Base-by-base conservation (phyloP, 129 eudicot species). In the Helichrysum umbraculigerum region DNA sequence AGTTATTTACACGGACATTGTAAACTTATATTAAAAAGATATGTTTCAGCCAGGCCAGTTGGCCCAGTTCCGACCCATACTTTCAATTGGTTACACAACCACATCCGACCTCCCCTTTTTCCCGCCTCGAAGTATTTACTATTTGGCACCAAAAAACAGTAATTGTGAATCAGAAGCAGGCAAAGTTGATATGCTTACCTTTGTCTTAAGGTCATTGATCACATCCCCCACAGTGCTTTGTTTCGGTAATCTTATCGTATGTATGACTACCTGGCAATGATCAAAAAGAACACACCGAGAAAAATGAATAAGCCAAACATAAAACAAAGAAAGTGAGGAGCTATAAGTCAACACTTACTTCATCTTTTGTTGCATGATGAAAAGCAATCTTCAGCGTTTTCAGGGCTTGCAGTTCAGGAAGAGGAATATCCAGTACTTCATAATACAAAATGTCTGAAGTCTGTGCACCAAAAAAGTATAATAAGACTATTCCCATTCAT, bases 141-240 rank as follows among this genome's bases (percentile, higher is more conserved):
- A 14, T 10, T 21, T 19, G 37, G 28, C 65, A 71, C n/a, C 28
- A 41, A 52, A 50, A 32, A 59, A 39, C 50, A 22, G 79, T 4
- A 54, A 41, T 41, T 3, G 47, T 41, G 47, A 41, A 41, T 9
- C 10, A 41, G 47, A 41, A 41, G 47, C 47, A 54, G 60, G 25
- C 20, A 67, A 11, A 72, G 32, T 35, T 6, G 50, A 25, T 66
- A 29, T 33, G 34, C 70, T 81, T 71, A 86, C 98, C 93, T 87
- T 92, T 8, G 88, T 76, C 88, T 87, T 92, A 34, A 92, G 82
- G 42, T 92, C 93, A 78, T 66, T 83, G 59, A 92, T 81, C n/a
- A 92, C 92, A 86, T 92, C 98, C 33, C 88, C 96, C 28, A 92
- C 98, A 30, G 92, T 92, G 79, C 94, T 88, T 70, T 90, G 94